Percentiles rank a stretch among this genome's conserved stretches.
Evolutionary conservation across 306 rosid genomes (phyloP).

Genomic region (Rosa multiflora): DNA sequence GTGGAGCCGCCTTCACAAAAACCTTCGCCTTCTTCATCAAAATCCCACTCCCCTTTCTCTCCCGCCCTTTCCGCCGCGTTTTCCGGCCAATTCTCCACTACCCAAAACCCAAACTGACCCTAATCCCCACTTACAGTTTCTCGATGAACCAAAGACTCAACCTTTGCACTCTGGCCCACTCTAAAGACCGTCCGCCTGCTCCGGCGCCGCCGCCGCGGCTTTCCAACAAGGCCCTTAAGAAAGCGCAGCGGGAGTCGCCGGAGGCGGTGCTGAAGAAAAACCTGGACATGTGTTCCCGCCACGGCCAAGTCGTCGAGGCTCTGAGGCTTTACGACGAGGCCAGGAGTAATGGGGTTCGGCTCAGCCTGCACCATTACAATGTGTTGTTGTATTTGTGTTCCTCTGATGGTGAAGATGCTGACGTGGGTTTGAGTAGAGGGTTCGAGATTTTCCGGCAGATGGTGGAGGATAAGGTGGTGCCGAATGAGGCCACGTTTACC

Average conservation of each 20-base stretch:
- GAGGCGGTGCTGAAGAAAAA: constrained; percentile 43
- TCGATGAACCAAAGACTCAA: constrained; percentile 16
- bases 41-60: constrained; percentile 32
- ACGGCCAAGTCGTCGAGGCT: constrained; percentile 55
- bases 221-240: constrained; percentile 41
- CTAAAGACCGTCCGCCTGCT: constrained; percentile 24
- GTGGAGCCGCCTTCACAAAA: constrained; percentile 28
- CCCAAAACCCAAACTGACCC: constrained; percentile 11
- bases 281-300: constrained; percentile 55
- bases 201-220: neutral
- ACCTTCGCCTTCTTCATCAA: constrained; percentile 43
- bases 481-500: constrained; percentile 82
- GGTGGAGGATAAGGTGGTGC: constrained; percentile 52
- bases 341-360: constrained; percentile 33
- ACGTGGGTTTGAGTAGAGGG: constrained; percentile 53
- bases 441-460: constrained; percentile 76
- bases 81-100: constrained; percentile 7
- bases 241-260: constrained; percentile 50
- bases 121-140: neutral
- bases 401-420: constrained; percentile 22
- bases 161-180: constrained; percentile 31
- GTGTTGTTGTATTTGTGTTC: constrained; percentile 67
- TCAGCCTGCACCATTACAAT: constrained; percentile 56
- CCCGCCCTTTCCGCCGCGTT: constrained; percentile 18
- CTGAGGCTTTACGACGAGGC: constrained; percentile 76